These are phyloP conservation scores for Epichloe glyceriae DNA, from an alignment of 2,329 filamentous ascomycete genomes.

Conservation along the genomic window DNA sequence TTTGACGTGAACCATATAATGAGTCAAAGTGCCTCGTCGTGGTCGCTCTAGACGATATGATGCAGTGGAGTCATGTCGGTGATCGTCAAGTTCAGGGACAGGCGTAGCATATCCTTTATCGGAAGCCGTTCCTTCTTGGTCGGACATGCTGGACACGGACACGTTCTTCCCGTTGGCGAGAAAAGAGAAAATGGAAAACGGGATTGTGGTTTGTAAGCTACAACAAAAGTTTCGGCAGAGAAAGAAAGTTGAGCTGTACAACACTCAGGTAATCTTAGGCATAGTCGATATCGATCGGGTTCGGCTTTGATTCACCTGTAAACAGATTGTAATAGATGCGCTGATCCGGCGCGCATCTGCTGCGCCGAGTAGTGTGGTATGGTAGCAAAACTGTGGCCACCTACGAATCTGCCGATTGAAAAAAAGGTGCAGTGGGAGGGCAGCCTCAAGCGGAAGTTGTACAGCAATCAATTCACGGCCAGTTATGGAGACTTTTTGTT, in stretches of 20 bases:
- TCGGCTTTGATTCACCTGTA: neutral
- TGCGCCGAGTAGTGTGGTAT: conserved; percentile 20
- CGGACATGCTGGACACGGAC: conserved; percentile 42
- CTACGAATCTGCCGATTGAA: neutral
- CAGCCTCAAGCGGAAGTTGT: neutral
- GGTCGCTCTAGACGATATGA: conserved; percentile 46
- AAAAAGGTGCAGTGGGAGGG: neutral
- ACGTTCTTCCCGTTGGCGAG: neutral
- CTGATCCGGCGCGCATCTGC: conserved; percentile 22
- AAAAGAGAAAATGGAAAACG: neutral
- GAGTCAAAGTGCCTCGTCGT: conserved; percentile 64
- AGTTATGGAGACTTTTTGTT: conserved; percentile 98
- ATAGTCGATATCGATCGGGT: neutral
- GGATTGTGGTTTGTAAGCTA: neutral
- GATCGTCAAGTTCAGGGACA: conserved; percentile 75
- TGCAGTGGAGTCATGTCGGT: conserved; percentile 55
- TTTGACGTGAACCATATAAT: conserved; percentile 41
- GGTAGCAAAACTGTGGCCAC: conserved; percentile 17
- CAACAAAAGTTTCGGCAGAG: neutral
- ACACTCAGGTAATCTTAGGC: conserved; percentile 12
- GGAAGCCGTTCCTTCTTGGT: conserved; percentile 45
- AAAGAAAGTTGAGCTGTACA: conserved; percentile 13
- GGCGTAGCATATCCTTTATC: conserved; percentile 59
- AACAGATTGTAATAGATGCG: neutral
- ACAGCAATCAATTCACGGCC: neutral